Conservation (phyloP, 352 stramenopile species). For the Phytopythium vexans region DNA sequence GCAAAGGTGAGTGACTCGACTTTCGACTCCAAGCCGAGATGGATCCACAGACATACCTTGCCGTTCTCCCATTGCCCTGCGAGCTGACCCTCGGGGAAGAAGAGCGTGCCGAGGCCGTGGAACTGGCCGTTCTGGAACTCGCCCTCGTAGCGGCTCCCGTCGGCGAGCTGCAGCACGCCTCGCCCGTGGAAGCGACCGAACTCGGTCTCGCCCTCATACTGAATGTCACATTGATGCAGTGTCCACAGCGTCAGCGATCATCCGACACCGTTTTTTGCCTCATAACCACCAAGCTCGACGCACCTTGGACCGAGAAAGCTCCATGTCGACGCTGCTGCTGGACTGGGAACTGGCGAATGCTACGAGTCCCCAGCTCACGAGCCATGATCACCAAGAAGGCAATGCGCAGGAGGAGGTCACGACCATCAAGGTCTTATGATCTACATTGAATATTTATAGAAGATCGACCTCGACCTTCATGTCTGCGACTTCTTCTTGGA, state of each 20-base stretch:
- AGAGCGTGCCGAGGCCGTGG: slow-evolving; percentile 70
- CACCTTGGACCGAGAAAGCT: slow-evolving; percentile 7
- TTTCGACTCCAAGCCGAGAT: neutral
- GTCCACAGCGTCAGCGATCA: neutral
- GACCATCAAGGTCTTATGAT: slow-evolving; percentile 1
- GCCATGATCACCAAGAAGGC: too few species aligned
- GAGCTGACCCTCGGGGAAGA: slow-evolving; percentile 62
- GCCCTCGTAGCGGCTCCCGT: slow-evolving; percentile 74
- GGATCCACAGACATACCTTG: slow-evolving; percentile 35
- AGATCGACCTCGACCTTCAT: neutral
- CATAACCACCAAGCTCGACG: neutral
- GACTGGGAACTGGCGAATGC: too few species aligned
- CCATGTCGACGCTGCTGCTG: neutral
- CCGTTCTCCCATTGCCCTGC: slow-evolving; percentile 66
- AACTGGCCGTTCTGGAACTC: slow-evolving; percentile 81
- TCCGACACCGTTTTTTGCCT: neutral
- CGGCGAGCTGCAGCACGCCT: slow-evolving; percentile 46
- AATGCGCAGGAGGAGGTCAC: neutral
- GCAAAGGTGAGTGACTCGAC: neutral
- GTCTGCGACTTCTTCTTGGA: slow-evolving; percentile 32
- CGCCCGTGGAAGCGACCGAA: slow-evolving; percentile 65
- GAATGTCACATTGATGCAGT: neutral
- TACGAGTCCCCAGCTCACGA: too few species aligned
- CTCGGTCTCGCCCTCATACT: slow-evolving; percentile 58
- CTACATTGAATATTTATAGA: slow-evolving; percentile 2